A percentile compares a stretch with the other conserved stretches of the same genome.
Evolutionary conservation across 768 basidiomycete genomes (phyloP).

Genomic region (Calocybe indica): DNA sequence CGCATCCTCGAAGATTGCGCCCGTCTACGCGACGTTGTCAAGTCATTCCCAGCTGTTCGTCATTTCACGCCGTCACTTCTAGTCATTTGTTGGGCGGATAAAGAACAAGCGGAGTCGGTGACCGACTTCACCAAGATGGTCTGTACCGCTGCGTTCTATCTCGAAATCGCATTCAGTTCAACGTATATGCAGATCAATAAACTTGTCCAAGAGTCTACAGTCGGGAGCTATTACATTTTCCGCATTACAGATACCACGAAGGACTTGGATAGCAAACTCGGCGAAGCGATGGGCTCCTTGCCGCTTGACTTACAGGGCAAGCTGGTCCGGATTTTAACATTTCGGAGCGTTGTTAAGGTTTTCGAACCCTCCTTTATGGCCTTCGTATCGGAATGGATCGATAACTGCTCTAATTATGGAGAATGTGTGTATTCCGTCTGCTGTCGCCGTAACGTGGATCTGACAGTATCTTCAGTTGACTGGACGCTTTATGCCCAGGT

Average conservation of each 20-base stretch:
- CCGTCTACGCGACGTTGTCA: constrained; percentile 60
- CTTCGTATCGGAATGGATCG: constrained; percentile 42
- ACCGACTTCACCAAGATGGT: constrained; percentile 63
- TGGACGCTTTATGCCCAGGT: constrained; percentile 49
- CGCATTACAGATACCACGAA: constrained; percentile 43
- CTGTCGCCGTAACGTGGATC: constrained; percentile 1
- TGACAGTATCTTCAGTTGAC: constrained; percentile 34
- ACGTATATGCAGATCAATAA: constrained; percentile 37
- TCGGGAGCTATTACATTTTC: constrained; percentile 38
- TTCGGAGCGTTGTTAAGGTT: constrained; percentile 32
- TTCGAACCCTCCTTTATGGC: constrained; percentile 32
- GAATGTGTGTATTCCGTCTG: constrained; percentile 34
- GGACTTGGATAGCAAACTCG: constrained; percentile 55
- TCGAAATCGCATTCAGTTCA: not conserved
- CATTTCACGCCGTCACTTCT: constrained; percentile 61
- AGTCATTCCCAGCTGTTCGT: constrained; percentile 43
- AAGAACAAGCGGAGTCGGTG: constrained; percentile 25
- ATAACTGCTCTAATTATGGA: constrained; percentile 32
- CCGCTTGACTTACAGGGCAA: constrained; percentile 53
- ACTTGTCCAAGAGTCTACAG: constrained; percentile 34
- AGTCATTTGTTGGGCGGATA: constrained; percentile 54
- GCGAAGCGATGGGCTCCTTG: constrained; percentile 30
- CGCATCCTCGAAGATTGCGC: constrained; percentile 67
- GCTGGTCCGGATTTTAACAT: constrained; percentile 37
- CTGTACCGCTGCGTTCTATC: constrained; percentile 7